Evolutionary conservation across 2,329 filamentous ascomycete genomes (phyloP).

Genomic region (Botrytis deweyae): DNA sequence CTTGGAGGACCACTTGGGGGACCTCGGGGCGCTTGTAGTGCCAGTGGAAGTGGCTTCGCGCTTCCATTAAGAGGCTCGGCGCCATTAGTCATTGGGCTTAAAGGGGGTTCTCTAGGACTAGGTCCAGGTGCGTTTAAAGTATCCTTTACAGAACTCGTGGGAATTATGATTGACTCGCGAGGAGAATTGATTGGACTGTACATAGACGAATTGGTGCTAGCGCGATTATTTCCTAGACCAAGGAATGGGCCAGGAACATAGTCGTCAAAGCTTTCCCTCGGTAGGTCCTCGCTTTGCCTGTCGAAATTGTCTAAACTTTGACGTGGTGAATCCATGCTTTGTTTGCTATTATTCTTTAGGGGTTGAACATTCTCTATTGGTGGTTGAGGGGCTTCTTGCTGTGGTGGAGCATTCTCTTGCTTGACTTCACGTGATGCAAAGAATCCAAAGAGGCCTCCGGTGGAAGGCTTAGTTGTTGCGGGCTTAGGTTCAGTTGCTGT

Average conservation of each 20-base stretch:
- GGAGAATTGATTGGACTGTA: conserved; percentile 74
- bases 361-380: background rate
- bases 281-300: conserved; percentile 1
- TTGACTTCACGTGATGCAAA: conserved; percentile 54
- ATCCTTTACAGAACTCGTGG: background rate
- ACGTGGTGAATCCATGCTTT: background rate
- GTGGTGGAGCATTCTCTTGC: conserved; percentile 36
- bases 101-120: background rate
- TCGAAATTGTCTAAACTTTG: background rate
- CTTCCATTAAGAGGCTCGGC: conserved; percentile 35
- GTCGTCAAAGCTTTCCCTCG: conserved; percentile 7
- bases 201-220: conserved; percentile 68
- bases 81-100: conserved; percentile 14
- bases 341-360: background rate
- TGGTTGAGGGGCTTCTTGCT: background rate
- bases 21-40: conserved; percentile 16
- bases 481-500: background rate
- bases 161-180: conserved; percentile 48
- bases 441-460: conserved; percentile 49
- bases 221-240: conserved; percentile 54
- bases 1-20: conserved; percentile 19
- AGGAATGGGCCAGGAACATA: conserved; percentile 52
- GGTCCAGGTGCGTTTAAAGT: background rate
- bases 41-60: conserved; percentile 27
- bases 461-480: background rate